Percentiles rank a stretch among this genome's conserved stretches.
Evolutionary conservation across 1,139 yeast species (phyloP).

Genomic region (Geotrichum reessii): DNA sequence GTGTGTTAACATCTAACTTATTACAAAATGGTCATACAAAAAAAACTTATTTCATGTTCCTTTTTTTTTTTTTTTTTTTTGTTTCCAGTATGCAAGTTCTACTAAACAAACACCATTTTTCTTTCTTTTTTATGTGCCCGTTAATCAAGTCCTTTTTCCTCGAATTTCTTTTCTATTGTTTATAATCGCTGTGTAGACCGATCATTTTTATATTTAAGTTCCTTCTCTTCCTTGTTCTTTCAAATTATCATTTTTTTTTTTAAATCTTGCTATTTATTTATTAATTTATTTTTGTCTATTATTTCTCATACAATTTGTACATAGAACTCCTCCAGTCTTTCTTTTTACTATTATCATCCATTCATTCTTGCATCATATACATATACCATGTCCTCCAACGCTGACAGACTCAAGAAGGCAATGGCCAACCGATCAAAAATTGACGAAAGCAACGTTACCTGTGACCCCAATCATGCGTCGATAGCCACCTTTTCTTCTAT

Average conservation of each 20-base stretch:
- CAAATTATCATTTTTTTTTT: no score
- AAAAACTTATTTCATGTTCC: background rate
- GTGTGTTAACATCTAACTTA: no score
- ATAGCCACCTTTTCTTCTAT: constrained; percentile 1
- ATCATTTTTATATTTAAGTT: background rate
- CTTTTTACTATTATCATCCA: no score
- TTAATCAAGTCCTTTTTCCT: no score
- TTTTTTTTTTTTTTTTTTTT: no score
- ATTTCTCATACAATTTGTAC: background rate
- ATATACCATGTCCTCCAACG: background rate
- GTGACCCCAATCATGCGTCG: constrained; percentile 1
- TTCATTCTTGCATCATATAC: background rate
- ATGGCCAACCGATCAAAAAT: constrained; percentile 2
- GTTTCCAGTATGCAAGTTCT: no score
- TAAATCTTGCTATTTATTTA: no score
- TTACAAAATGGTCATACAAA: background rate
- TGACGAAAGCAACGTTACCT: background rate
- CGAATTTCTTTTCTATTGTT: no score
- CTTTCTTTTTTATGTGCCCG: no score
- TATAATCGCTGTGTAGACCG: no score
- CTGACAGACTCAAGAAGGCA: constrained; percentile 5
- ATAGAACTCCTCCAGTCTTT: background rate
- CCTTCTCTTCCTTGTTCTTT: background rate
- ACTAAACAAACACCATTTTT: background rate
- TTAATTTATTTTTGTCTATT: no score